Evolutionary conservation across 257 asterid species (phyloP).

Genomic region (Prunella vulgaris): DNA sequence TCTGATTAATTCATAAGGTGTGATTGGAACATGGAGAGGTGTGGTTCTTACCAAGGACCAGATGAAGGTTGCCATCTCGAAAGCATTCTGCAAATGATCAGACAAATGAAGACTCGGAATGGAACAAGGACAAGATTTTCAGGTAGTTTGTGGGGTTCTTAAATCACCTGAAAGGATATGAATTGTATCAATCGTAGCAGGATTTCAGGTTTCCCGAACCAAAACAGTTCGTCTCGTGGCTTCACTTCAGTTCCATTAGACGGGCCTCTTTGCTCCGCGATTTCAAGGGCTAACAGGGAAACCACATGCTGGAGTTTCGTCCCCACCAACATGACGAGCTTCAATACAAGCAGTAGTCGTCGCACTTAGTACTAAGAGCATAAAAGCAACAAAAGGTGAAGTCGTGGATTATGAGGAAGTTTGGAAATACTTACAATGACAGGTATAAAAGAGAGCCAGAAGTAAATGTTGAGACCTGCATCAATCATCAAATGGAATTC

Average conservation of each 20-base stretch:
- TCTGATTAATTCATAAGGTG: neutral
- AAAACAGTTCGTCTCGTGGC: slow-evolving; percentile 79
- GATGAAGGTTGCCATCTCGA: slow-evolving; percentile 92
- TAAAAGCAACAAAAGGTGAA: neutral
- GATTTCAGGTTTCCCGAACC: slow-evolving; percentile 89
- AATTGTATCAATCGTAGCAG: slow-evolving; percentile 72
- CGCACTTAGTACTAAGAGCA: slow-evolving; percentile 20
- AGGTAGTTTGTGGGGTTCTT: neutral
- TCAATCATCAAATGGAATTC: slow-evolving; percentile 4
- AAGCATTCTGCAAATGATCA: slow-evolving; percentile 63
- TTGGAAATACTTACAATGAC: slow-evolving; percentile 53
- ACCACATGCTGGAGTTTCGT: slow-evolving; percentile 90
- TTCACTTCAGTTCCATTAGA: slow-evolving; percentile 52
- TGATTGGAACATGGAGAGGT: neutral
- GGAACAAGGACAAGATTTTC: neutral
- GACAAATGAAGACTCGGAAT: slow-evolving; percentile 4
- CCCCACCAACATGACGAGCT: slow-evolving; percentile 90
- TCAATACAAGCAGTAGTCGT: slow-evolving; percentile 11
- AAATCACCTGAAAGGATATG: slow-evolving; percentile 81
- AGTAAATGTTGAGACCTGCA: slow-evolving; percentile 83
- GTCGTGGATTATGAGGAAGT: neutral
- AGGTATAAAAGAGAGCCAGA: slow-evolving; percentile 88
- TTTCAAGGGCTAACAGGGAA: slow-evolving; percentile 78
- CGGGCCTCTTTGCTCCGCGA: slow-evolving; percentile 54
- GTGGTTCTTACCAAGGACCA: slow-evolving; percentile 72